phyloP scores from a whole-genome alignment of 768 basidiomycete genomes.

The Trametes gibbosa region DNA sequence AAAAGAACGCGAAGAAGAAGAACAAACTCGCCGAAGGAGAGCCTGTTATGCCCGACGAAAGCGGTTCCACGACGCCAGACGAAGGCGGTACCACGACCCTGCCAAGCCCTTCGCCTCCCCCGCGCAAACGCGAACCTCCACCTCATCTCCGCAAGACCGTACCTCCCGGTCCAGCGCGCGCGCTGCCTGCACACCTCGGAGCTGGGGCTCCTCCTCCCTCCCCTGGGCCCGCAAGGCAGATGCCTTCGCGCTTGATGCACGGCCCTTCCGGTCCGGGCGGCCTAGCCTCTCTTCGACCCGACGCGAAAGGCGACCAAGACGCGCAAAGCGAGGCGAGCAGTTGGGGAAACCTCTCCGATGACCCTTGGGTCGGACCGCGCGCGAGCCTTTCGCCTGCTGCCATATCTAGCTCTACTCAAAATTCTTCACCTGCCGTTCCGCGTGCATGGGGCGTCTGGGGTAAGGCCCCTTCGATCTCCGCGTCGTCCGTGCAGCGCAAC shows the following conservation, averaged over 20 bases:
- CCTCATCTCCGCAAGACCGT: conserved; percentile 2
- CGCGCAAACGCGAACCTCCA: not conserved
- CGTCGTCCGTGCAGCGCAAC: conserved; percentile 5
- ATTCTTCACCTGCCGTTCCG: not conserved
- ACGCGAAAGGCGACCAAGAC: not conserved
- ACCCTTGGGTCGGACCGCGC: not conserved
- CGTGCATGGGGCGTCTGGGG: conserved; percentile 1
- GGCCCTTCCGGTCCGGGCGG: not conserved
- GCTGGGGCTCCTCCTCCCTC: conserved; percentile 1
- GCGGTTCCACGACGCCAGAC: not conserved
- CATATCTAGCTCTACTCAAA: not conserved
- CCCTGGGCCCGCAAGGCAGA: not conserved
- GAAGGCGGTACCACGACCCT: too few relatives aligned
- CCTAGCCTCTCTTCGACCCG: not conserved
- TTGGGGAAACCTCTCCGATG: conserved; percentile 4
- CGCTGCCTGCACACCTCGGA: conserved; percentile 2
- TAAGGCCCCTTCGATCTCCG: conserved; percentile 7
- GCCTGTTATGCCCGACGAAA: not conserved
- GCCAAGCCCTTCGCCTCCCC: too few relatives aligned
- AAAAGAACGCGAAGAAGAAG: conserved; percentile 2
- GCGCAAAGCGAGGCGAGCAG: conserved; percentile 1
- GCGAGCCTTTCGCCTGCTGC: not conserved
- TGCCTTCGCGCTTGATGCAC: not conserved
- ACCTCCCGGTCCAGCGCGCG: not conserved
- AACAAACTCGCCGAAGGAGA: not conserved